A percentile compares a stretch with the other conserved stretches of the same genome.
These are phyloP conservation scores for Rhodomyrtus tomentosa DNA, from an alignment of 345 rosid species.

Conservation along the genomic window DNA sequence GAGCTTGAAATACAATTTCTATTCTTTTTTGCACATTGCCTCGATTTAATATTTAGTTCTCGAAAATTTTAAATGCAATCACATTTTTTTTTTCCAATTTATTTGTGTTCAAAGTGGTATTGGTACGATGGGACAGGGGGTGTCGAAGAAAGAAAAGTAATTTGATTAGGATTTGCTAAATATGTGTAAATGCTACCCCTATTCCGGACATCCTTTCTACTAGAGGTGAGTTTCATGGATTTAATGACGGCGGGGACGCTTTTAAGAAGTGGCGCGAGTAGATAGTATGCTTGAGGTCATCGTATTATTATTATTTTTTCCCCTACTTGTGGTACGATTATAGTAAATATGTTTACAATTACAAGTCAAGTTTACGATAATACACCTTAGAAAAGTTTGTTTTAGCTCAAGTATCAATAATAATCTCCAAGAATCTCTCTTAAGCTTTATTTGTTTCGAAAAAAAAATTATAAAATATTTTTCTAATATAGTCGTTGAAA, in stretches of 20 bases:
- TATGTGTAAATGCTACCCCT: neutral
- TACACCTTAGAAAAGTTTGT: neutral
- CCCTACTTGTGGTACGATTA: neutral
- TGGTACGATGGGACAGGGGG: accelerated
- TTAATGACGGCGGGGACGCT: neutral
- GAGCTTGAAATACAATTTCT: too few relatives aligned
- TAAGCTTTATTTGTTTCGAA: too few relatives aligned
- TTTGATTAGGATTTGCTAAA: neutral
- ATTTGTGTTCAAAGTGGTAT: neutral
- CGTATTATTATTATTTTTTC: neutral
- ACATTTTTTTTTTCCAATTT: neutral
- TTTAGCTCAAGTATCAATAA: accelerated
- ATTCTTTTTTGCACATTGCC: too few relatives aligned
- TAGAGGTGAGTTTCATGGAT: too few relatives aligned
- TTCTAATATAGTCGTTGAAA: too few relatives aligned
- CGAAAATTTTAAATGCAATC: neutral
- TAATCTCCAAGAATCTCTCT: neutral
- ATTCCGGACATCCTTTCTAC: too few relatives aligned
- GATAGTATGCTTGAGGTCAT: neutral
- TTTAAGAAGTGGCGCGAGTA: neutral
- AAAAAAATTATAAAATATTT: too few relatives aligned
- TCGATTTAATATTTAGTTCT: too few relatives aligned
- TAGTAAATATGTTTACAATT: neutral
- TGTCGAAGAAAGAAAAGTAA: neutral
- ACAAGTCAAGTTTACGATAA: neutral